A percentile compares a stretch with the other conserved stretches of the same genome.
phyloP scores from a whole-genome alignment of 345 rosid genomes.

The Hirschfeldia incana region DNA sequence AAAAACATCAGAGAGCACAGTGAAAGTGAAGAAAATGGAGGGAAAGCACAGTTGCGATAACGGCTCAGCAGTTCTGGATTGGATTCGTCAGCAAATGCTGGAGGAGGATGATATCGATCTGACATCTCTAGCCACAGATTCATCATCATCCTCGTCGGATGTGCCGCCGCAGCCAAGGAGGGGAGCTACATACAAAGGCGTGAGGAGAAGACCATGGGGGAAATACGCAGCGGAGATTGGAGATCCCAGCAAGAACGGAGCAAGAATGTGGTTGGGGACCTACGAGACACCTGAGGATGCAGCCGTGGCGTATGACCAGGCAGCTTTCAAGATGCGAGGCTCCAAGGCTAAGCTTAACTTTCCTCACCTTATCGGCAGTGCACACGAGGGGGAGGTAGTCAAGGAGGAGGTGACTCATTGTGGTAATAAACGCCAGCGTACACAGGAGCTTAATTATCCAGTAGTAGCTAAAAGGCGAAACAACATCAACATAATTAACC shows the following conservation, averaged over 20 bases:
- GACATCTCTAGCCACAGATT: neutral
- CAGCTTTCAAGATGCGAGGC: constrained; percentile 40
- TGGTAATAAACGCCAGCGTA: constrained; percentile 26
- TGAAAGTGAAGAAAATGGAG: constrained; percentile 20
- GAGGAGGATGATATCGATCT: constrained; percentile 20
- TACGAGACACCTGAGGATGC: constrained; percentile 47
- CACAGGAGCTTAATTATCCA: constrained; percentile 11
- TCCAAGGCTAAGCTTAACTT: constrained; percentile 43
- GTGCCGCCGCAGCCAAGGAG: neutral
- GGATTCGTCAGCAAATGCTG: constrained; percentile 30
- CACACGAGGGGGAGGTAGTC: constrained; percentile 7
- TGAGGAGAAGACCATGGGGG: constrained; percentile 55
- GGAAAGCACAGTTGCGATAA: constrained; percentile 11
- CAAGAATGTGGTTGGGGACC: constrained; percentile 53
- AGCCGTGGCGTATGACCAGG: constrained; percentile 37
- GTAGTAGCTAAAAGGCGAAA: constrained; percentile 17
- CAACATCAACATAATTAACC: constrained; percentile 24
- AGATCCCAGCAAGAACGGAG: constrained; percentile 45
- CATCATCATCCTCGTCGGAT: neutral
- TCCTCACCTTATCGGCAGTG: constrained; percentile 37
- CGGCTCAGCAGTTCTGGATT: constrained; percentile 12
- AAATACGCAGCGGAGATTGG: constrained; percentile 50
- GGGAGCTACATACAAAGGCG: constrained; percentile 32
- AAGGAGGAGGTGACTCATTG: constrained; percentile 5
- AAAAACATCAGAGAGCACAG: neutral